These are phyloP conservation scores for Melocanna baccifera DNA, from an alignment of 176 grass and related monocot species.

Conservation along the genomic window DNA sequence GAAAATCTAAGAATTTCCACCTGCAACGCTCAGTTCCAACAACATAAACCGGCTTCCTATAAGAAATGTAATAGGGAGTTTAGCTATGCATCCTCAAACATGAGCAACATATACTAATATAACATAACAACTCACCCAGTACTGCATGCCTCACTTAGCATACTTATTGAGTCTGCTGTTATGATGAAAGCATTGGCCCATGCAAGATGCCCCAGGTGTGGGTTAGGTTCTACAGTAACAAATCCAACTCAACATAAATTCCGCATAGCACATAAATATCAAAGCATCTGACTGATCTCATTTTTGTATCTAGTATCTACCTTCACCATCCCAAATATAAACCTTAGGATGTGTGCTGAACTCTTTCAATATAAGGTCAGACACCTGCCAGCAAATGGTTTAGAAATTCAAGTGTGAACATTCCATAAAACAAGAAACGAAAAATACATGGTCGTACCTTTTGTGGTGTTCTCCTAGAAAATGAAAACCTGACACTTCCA, in stretches of 20 bases:
- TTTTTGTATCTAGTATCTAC: slow-evolving; percentile 37
- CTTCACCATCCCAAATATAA: slow-evolving; percentile 84
- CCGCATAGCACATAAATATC: not conserved
- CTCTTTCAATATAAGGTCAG: slow-evolving; percentile 70
- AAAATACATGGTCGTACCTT: slow-evolving; percentile 44
- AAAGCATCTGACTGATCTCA: not conserved
- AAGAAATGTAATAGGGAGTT: slow-evolving; percentile 22
- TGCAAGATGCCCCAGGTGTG: slow-evolving; percentile 88
- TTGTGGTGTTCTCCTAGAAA: slow-evolving; percentile 87
- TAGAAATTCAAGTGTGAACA: not conserved
- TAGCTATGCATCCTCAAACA: not conserved
- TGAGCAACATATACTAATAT: not conserved
- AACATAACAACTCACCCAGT: slow-evolving; percentile 61
- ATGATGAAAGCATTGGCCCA: slow-evolving; percentile 92
- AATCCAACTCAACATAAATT: not conserved
- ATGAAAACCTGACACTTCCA: slow-evolving; percentile 90
- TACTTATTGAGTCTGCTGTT: slow-evolving; percentile 84
- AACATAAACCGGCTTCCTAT: slow-evolving; percentile 88
- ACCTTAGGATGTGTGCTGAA: slow-evolving; percentile 66
- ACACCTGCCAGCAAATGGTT: slow-evolving; percentile 47
- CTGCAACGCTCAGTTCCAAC: slow-evolving; percentile 67
- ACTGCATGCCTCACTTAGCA: slow-evolving; percentile 89
- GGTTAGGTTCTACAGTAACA: slow-evolving; percentile 69
- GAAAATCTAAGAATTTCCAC: slow-evolving; percentile 86
- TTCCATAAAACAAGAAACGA: not conserved